These are phyloP conservation scores for Aspergillus vadensis DNA, from an alignment of 2,329 filamentous ascomycete species.

Conservation along the genomic window DNA sequence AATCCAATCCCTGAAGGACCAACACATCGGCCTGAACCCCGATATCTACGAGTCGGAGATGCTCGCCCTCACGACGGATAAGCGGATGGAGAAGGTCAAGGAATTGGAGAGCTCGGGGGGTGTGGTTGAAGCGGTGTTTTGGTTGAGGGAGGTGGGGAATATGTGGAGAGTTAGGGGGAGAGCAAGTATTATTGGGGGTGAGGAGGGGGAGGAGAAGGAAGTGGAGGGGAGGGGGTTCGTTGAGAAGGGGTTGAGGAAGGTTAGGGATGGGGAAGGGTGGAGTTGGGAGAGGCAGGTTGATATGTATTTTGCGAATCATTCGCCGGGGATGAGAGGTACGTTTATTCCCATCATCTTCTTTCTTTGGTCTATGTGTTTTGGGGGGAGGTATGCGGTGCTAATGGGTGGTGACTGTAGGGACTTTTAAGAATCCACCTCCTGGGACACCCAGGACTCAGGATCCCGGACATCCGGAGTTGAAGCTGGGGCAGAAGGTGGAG, in stretches of 20 bases:
- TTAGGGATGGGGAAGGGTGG: constrained; percentile 55
- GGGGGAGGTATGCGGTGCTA: neutral
- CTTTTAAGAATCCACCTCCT: constrained; percentile 72
- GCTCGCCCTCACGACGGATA: constrained; percentile 82
- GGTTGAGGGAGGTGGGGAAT: constrained; percentile 68
- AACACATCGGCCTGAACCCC: constrained; percentile 58
- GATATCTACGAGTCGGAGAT: constrained; percentile 72
- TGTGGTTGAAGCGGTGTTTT: constrained; percentile 80
- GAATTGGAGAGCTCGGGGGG: constrained; percentile 71
- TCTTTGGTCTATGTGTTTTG: neutral
- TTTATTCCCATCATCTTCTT: constrained; percentile 8
- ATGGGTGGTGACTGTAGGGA: constrained; percentile 46
- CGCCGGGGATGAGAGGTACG: constrained; percentile 72
- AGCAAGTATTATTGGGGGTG: constrained; percentile 70
- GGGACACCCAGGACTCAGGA: constrained; percentile 61
- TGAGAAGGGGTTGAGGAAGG: constrained; percentile 32
- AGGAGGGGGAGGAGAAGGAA: constrained; percentile 44
- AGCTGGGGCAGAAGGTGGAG: constrained; percentile 65
- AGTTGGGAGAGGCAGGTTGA: constrained; percentile 79
- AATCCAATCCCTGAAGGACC: constrained; percentile 64
- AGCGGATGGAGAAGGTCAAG: constrained; percentile 78
- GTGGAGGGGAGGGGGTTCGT: constrained; percentile 55
- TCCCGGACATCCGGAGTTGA: constrained; percentile 48
- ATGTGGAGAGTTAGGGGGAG: constrained; percentile 85
- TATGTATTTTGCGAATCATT: constrained; percentile 86